A percentile compares a stretch with the other conserved stretches of the same genome.
Evolutionary conservation across 1,139 yeast genomes (phyloP).

Genomic region (Komagataea norvegica): DNA sequence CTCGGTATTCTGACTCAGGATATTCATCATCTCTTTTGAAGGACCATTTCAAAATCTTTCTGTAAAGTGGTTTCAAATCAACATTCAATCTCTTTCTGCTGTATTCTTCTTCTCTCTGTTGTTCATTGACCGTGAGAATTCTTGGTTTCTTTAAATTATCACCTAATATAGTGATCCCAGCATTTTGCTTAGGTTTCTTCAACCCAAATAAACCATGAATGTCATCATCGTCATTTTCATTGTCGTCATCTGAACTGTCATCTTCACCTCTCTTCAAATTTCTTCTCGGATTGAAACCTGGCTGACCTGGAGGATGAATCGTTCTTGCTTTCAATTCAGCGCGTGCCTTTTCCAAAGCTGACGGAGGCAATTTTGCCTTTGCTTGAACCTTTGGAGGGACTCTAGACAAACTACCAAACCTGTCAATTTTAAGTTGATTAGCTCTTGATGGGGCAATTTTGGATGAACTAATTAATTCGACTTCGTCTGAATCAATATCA

Average conservation of each 20-base stretch:
- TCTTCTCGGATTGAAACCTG: slow-evolving; percentile 60
- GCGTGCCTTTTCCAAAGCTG: slow-evolving; percentile 38
- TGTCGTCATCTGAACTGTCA: slow-evolving; percentile 32
- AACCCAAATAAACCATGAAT: slow-evolving; percentile 33
- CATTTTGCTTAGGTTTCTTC: slow-evolving; percentile 9
- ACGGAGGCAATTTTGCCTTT: slow-evolving; percentile 33
- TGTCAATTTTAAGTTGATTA: slow-evolving; percentile 43
- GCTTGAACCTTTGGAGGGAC: slow-evolving; percentile 41
- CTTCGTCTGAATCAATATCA: slow-evolving; percentile 7
- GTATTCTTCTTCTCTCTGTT: slow-evolving; percentile 64
- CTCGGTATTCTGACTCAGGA: slow-evolving; percentile 48
- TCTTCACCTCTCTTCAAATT: slow-evolving; percentile 15
- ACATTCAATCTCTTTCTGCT: slow-evolving; percentile 80
- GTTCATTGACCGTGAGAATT: slow-evolving; percentile 30
- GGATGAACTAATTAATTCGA: slow-evolving; percentile 6
- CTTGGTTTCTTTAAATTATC: slow-evolving; percentile 24
- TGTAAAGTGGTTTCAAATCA: slow-evolving; percentile 71
- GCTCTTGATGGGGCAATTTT: slow-evolving; percentile 20
- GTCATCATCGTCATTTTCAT: slow-evolving; percentile 28
- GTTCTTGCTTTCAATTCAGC: slow-evolving; percentile 33
- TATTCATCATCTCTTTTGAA: slow-evolving; percentile 52
- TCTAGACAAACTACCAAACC: slow-evolving; percentile 41
- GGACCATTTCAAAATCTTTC: slow-evolving; percentile 71
- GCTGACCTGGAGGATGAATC: slow-evolving; percentile 66
- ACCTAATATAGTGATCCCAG: slow-evolving; percentile 30